Percentiles rank a stretch among this genome's conserved stretches.
These are phyloP conservation scores for Colletotrichum liriopes DNA, from an alignment of 2,329 filamentous ascomycete species.

Conservation along the genomic window DNA sequence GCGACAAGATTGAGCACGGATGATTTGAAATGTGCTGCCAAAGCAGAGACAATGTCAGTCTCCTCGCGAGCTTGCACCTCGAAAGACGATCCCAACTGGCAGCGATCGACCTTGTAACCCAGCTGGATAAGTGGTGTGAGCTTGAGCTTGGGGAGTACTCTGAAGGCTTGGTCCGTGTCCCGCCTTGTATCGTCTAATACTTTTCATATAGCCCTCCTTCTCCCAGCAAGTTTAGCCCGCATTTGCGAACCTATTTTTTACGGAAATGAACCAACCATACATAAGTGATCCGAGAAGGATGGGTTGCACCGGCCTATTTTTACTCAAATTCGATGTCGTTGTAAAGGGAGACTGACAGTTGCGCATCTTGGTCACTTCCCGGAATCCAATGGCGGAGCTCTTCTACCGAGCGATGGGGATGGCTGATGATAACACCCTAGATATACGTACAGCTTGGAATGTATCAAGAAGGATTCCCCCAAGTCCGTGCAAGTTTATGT, in stretches of 20 bases:
- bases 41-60: slow-evolving; percentile 4
- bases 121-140: not conserved
- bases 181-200: not conserved
- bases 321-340: not conserved
- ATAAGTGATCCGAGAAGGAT: not conserved
- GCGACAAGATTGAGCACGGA: not conserved
- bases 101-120: slow-evolving; percentile 29
- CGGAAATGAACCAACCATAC: not conserved
- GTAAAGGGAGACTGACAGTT: not conserved
- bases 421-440: not conserved
- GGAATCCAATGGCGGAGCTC: not conserved
- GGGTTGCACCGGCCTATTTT: slow-evolving; percentile 9
- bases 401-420: slow-evolving; percentile 1
- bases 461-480: not conserved
- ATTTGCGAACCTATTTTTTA: slow-evolving; percentile 15
- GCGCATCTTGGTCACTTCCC: not conserved
- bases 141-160: not conserved
- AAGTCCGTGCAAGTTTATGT: not conserved
- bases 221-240: slow-evolving; percentile 16
- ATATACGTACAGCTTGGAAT: not conserved
- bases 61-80: not conserved
- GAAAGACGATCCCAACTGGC: slow-evolving; percentile 9
- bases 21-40: not conserved
- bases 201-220: slow-evolving; percentile 10
- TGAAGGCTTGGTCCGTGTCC: slow-evolving; percentile 27